Base-by-base conservation (phyloP, 2,329 filamentous ascomycete genomes). In the Atkinsonella texensis region DNA sequence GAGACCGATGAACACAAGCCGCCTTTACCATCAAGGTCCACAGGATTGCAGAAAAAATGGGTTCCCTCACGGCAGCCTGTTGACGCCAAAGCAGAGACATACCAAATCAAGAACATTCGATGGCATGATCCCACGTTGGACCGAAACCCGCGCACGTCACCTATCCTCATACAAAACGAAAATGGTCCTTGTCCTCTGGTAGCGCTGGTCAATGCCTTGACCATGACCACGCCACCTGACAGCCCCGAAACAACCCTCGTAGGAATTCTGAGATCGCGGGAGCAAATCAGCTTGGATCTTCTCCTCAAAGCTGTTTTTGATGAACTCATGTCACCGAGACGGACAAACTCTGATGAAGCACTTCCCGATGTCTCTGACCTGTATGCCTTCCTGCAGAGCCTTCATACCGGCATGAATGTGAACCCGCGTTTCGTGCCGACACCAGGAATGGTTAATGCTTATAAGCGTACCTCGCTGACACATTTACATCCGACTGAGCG, bases 401-500 rank as follows among this genome's bases (percentile, higher is more conserved):
- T 98, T 2, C 89, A 96, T 59, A 97, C 90, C 0, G 93, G 93
- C 39, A 95, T 98, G 87, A 98, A 97, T 61, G 91, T 97, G 52
- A 98, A 98, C 57, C 93, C 93, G 2, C 81, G 86, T 18, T 93
- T 95, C 56, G 76, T 94, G 8, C 77, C 87, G 2, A 75, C 72
- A 0, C 63, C 69, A 8, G 71, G 76, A 13, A 66, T 73, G 18
- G 62, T 71, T 32, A 67, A 60, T 51, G 72, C 74, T 2, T 73
- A 75, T 45, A 75, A 73, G 62, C 73, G 69, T 48, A 79, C 70
- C 3, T 76, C 75, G 0, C 69, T 80, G 35, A 74, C 73, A 1
- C 73, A 81, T 55, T 60, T 78, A 2, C 70, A 77, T 55, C 73
- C 75, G 1, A 67, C 70, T 0, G 72, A 77, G 47, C 68, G 74